Conservation (phyloP, 1,284 basidiomycete genomes). For the Ceratobasidium theobromae region DNA sequence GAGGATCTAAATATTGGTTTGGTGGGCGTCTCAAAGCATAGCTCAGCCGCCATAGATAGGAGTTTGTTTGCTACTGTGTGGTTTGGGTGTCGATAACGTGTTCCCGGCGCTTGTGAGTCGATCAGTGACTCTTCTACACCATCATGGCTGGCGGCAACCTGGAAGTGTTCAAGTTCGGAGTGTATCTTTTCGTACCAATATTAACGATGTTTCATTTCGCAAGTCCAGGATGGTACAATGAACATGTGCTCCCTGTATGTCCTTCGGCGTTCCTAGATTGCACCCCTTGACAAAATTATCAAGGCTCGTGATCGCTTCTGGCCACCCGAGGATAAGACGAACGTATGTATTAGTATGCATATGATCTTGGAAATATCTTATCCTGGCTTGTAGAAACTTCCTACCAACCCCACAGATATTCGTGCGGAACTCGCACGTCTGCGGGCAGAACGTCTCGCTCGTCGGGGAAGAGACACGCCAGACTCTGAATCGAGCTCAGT, state of each 20-base stretch:
- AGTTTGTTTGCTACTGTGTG: neutral
- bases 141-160: constrained; percentile 78
- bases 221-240: constrained; percentile 84
- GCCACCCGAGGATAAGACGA: constrained; percentile 44
- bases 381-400: constrained; percentile 40
- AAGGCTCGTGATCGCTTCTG: constrained; percentile 43
- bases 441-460: constrained; percentile 39
- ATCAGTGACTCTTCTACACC: neutral
- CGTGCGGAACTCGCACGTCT: constrained; percentile 41
- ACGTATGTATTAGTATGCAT: constrained; percentile 38
- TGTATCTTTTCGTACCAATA: constrained; percentile 88
- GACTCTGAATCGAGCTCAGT: constrained; percentile 29
- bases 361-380: neutral
- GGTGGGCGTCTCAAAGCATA: no score
- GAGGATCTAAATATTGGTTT: neutral
- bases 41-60: neutral
- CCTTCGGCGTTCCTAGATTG: neutral
- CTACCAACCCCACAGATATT: constrained; percentile 39
- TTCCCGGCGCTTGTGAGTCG: constrained; percentile 5
- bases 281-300: neutral
- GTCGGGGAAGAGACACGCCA: constrained; percentile 33
- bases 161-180: constrained; percentile 84
- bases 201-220: constrained; percentile 84
- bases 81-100: neutral
- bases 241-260: constrained; percentile 77